Evolutionary conservation across 768 basidiomycete species (phyloP), one percentile per base, ranked within the genome.

Genomic region (Xerocomus spinulosus): DNA sequence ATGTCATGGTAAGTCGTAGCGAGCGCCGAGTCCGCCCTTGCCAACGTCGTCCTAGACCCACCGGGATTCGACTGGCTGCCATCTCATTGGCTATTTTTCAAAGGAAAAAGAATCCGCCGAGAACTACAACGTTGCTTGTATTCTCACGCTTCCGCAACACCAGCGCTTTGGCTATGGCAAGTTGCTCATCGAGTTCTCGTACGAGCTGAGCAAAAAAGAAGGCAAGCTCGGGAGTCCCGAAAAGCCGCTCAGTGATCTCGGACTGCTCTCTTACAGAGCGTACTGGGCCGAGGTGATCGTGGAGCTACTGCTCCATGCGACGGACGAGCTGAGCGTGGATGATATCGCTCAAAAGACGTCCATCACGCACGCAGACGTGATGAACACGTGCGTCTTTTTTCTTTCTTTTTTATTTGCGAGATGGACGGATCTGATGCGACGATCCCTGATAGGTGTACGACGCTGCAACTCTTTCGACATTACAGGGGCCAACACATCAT

Each of bases 81-180:
- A 99, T 66, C 70, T 96, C 56, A 87, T 99, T 55, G 95, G 95
- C 21, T 99, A 97, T 71, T 99, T 99, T 70, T 97, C 93, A 24
- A 98, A 98, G 64, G 96, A 99, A 73, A 99, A 99, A 66, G 96
- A 99, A 68, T 94, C 83, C 3, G 87, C 96, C 23, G 96, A 99
- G 59, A 91, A 84, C 60, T 99, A 98, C 76, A 99, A 99, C 68
- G 90, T 99, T 46, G 96, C 96, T 0, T 99, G 96, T 76, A 97
- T 99, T 68, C 73, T 98, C 50, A 93, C 96, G n/a, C 78, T 99
- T 34, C 96, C 96, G 5, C 96, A 99, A 64, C 91, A 98, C 64
- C 96, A 99, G 67, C 86, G 95, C 28, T 85, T 90, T 63, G 94
- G 94, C 5, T 96, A 92, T 66, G 96, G 96, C 48, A 91, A 92